phyloP scores from a whole-genome alignment of 441 rosid species.

The Populus hybrid region DNA sequence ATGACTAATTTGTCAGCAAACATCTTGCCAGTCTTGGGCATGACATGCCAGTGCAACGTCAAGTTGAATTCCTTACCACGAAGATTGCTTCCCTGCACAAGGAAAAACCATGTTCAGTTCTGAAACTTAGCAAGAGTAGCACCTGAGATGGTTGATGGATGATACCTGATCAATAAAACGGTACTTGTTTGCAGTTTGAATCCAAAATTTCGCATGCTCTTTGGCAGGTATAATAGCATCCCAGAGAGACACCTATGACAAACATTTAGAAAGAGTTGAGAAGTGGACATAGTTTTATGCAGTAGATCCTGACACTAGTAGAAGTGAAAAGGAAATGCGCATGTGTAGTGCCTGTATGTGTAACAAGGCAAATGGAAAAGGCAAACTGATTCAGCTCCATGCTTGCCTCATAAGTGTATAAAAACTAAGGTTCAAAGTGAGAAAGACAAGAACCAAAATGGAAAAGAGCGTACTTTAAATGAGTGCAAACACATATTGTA shows the following conservation, averaged over 20 bases:
- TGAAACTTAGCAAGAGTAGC: not conserved
- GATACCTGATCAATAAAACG: slow-evolving; percentile 83
- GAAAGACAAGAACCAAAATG: not conserved
- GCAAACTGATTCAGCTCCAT: not conserved
- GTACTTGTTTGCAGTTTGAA: slow-evolving; percentile 71
- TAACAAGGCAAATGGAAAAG: not conserved
- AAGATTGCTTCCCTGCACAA: slow-evolving; percentile 73
- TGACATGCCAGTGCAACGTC: slow-evolving; percentile 97
- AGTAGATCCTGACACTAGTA: not conserved
- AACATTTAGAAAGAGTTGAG: slow-evolving; percentile 3
- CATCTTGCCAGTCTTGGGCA: slow-evolving; percentile 99
- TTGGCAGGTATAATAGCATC: slow-evolving; percentile 77
- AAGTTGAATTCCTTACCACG: slow-evolving; percentile 86
- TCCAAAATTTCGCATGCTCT: slow-evolving; percentile 70
- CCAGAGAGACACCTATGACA: slow-evolving; percentile 79
- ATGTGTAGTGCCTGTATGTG: not conserved
- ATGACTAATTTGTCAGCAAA: slow-evolving; percentile 69
- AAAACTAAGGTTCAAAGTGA: not conserved
- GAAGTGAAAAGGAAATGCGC: not conserved
- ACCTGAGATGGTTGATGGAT: not conserved
- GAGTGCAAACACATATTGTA: slow-evolving; percentile 12
- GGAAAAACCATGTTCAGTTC: slow-evolving; percentile 13
- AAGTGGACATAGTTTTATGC: not conserved
- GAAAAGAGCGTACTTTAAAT: not conserved
- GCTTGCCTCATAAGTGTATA: not conserved